Evolutionary conservation across 139 green algal species (phyloP).

Genomic region (Asterochloris erici): DNA sequence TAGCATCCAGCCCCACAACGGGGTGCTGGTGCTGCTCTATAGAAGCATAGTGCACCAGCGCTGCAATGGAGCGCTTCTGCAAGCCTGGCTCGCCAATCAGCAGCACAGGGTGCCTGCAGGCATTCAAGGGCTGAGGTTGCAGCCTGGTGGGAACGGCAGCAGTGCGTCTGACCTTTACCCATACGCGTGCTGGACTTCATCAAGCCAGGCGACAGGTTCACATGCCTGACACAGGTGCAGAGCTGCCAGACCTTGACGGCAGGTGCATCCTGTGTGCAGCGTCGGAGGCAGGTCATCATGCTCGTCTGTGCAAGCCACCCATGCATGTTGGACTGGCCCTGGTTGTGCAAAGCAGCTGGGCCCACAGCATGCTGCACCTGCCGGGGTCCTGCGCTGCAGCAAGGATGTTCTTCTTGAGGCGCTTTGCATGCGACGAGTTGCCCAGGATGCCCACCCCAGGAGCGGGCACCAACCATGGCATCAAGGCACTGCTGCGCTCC

Average conservation of each 20-base stretch:
- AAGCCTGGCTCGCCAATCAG: conserved; percentile 72
- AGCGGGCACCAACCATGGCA: conserved; percentile 49
- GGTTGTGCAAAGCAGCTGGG: neutral
- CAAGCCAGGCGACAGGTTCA: neutral
- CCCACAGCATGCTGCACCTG: conserved; percentile 4
- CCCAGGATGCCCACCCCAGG: conserved; percentile 60
- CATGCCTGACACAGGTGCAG: neutral
- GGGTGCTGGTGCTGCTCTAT: conserved; percentile 21
- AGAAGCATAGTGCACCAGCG: conserved; percentile 66
- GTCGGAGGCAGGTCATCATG: neutral
- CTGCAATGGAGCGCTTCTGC: conserved; percentile 58
- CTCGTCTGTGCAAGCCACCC: neutral
- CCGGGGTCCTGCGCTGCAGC: conserved; percentile 31
- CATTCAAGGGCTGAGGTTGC: neutral
- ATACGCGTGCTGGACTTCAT: neutral
- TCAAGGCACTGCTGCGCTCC: conserved; percentile 32
- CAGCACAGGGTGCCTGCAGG: conserved; percentile 36
- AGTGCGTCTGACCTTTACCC: neutral
- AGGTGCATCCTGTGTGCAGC: neutral
- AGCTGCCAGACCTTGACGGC: neutral
- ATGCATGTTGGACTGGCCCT: neutral
- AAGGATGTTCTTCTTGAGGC: conserved; percentile 48
- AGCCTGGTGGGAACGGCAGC: neutral
- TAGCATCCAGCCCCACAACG: conserved; percentile 47
- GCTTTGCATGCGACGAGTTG: conserved; percentile 50